Conservation (phyloP, 75 land plant species). For the Picea glauca region DNA sequence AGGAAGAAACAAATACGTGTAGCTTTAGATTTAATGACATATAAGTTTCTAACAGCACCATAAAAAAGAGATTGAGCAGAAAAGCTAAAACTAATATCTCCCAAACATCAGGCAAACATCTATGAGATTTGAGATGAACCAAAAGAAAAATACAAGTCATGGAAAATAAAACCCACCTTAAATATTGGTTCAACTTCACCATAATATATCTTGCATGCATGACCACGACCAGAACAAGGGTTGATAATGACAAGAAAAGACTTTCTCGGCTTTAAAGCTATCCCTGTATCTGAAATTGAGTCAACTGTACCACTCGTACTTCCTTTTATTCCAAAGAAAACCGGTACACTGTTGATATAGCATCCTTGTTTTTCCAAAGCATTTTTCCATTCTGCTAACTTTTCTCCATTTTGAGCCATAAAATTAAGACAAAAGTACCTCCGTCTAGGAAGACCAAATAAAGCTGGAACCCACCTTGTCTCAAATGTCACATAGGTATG, state of each 20-base stretch:
- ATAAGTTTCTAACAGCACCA: background rate
- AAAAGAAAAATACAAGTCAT: background rate
- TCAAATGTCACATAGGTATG: background rate
- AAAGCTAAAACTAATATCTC: background rate
- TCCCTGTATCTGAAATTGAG: slow-evolving; percentile 1
- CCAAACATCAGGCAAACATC: background rate
- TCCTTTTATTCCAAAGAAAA: slow-evolving; percentile 4
- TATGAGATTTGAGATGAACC: background rate
- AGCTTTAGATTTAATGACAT: background rate
- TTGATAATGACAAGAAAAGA: slow-evolving; percentile 10
- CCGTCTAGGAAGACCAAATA: slow-evolving; percentile 7
- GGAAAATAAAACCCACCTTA: background rate
- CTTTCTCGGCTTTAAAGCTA: background rate
- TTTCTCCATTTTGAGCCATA: slow-evolving; percentile 2
- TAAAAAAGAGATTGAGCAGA: background rate
- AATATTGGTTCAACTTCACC: slow-evolving; percentile 7
- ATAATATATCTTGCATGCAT: slow-evolving; percentile 2
- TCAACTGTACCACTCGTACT: background rate
- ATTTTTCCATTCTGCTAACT: slow-evolving; percentile 6
- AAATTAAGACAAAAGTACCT: slow-evolving; percentile 1
- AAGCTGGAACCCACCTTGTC: slow-evolving; percentile 9
- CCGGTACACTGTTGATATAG: background rate
- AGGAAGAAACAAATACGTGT: background rate
- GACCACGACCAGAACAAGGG: slow-evolving; percentile 7
- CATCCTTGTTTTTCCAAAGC: slow-evolving; percentile 4